Percentiles rank a stretch among this genome's conserved stretches.
Evolutionary conservation across 2,329 filamentous ascomycete genomes (phyloP).

Genomic region (Verticillium isaacii): DNA sequence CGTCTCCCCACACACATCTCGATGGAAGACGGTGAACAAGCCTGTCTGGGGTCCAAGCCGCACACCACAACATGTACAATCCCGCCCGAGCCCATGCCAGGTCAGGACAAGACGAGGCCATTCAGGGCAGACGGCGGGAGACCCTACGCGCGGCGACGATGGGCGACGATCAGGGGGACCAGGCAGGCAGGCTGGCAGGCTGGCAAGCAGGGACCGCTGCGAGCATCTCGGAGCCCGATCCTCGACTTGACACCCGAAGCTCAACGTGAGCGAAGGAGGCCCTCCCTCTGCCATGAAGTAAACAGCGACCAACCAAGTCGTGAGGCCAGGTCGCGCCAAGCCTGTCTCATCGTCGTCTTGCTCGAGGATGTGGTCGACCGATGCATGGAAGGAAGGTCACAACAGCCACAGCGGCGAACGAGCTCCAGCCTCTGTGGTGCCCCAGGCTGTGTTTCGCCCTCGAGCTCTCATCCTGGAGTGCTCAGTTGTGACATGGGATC

Average conservation of each 20-base stretch:
- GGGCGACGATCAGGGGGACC: background rate
- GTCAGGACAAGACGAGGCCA: background rate
- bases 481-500: background rate
- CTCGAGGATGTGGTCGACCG: background rate
- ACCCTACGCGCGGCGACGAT: background rate
- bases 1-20: background rate
- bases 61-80: background rate
- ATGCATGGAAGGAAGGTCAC: background rate
- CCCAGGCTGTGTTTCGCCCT: background rate
- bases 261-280: no score
- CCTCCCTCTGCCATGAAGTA: no score
- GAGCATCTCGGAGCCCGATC: background rate
- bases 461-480: background rate
- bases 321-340: background rate
- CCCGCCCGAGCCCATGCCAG: background rate
- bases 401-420: background rate
- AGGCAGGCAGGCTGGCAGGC: background rate
- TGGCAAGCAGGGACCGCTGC: background rate
- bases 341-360: background rate
- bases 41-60: background rate
- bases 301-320: background rate
- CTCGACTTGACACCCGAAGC: no score
- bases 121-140: background rate
- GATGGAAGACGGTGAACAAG: background rate
- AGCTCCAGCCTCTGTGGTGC: background rate